Conservation (phyloP, 805 yeast species). For the Myxozyma lipomycoides region DNA sequence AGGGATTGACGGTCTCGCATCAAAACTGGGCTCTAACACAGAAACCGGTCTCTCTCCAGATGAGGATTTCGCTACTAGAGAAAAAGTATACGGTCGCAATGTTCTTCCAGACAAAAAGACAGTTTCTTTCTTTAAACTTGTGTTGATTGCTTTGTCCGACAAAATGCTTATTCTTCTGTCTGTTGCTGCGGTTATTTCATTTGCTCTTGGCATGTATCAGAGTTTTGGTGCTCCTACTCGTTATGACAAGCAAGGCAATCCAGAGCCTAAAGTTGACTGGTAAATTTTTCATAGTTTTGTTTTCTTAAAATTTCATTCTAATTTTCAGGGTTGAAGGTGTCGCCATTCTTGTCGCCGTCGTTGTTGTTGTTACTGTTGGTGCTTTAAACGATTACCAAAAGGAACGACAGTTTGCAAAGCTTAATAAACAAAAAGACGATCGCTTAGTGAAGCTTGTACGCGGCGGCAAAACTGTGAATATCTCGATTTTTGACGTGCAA, state of each 20-base stretch:
- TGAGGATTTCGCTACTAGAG: constrained; percentile 37
- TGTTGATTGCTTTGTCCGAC: constrained; percentile 84
- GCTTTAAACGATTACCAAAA: constrained; percentile 96
- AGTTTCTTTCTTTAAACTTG: constrained; percentile 62
- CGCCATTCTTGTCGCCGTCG: constrained; percentile 87
- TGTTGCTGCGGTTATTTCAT: constrained; percentile 82
- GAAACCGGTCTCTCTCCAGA: constrained; percentile 34
- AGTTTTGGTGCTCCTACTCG: constrained; percentile 79
- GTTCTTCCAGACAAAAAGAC: constrained; percentile 65
- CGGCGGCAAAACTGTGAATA: constrained; percentile 59
- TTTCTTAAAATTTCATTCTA: not conserved
- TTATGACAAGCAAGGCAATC: constrained; percentile 72
- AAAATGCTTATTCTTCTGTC: constrained; percentile 79
- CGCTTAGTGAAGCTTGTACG: constrained; percentile 74
- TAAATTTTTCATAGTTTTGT: not conserved
- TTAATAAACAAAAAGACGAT: constrained; percentile 84
- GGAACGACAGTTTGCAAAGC: constrained; percentile 83
- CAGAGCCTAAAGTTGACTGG: constrained; percentile 88
- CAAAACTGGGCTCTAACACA: constrained; percentile 35
- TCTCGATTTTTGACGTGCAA: constrained; percentile 68
- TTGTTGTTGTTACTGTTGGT: constrained; percentile 88
- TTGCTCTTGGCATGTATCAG: constrained; percentile 88
- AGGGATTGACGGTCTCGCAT: constrained; percentile 36
- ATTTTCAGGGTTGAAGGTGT: constrained; percentile 94
- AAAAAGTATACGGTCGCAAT: constrained; percentile 61